Conservation (phyloP, 2,329 filamentous ascomycete species). For the Beauveria asiatica region DNA sequence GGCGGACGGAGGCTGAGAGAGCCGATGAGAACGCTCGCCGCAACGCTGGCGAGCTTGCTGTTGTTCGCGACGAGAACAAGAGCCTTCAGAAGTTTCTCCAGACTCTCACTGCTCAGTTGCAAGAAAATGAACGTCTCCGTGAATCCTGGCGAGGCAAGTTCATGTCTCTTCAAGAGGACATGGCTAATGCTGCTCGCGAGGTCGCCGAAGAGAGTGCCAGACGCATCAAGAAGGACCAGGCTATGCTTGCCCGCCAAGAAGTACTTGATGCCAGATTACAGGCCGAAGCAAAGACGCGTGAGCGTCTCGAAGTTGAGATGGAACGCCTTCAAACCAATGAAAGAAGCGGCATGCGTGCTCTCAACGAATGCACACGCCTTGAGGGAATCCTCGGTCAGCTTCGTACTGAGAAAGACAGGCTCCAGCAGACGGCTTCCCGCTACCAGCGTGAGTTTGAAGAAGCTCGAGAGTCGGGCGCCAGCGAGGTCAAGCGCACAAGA, state of each 20-base stretch:
- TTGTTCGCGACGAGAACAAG: slow-evolving; percentile 54
- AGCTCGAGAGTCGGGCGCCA: slow-evolving; percentile 67
- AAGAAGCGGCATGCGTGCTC: slow-evolving; percentile 55
- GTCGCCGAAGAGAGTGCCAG: slow-evolving; percentile 74
- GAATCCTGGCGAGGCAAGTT: slow-evolving; percentile 81
- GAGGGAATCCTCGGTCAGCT: slow-evolving; percentile 48
- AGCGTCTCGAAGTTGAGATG: slow-evolving; percentile 58
- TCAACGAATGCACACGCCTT: slow-evolving; percentile 53
- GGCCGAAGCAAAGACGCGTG: slow-evolving; percentile 61
- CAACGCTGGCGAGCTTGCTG: slow-evolving; percentile 39
- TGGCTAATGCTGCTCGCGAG: slow-evolving; percentile 69
- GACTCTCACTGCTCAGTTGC: slow-evolving; percentile 66
- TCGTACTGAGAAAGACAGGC: slow-evolving; percentile 59
- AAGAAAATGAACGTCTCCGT: slow-evolving; percentile 77
- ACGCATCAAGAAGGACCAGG: slow-evolving; percentile 71
- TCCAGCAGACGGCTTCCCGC: slow-evolving; percentile 59
- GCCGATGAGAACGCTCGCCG: slow-evolving; percentile 43
- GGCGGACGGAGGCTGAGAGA: slow-evolving; percentile 53
- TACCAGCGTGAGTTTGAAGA: slow-evolving; percentile 79
- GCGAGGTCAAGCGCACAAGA: slow-evolving; percentile 74
- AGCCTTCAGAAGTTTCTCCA: slow-evolving; percentile 66
- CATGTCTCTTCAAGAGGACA: slow-evolving; percentile 77
- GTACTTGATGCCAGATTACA: slow-evolving; percentile 70
- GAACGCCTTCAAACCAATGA: slow-evolving; percentile 57
- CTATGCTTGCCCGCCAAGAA: slow-evolving; percentile 69